These are phyloP conservation scores for Pestalotiopsis sp. DNA, from an alignment of 2,329 filamentous ascomycete genomes.

Conservation along the genomic window DNA sequence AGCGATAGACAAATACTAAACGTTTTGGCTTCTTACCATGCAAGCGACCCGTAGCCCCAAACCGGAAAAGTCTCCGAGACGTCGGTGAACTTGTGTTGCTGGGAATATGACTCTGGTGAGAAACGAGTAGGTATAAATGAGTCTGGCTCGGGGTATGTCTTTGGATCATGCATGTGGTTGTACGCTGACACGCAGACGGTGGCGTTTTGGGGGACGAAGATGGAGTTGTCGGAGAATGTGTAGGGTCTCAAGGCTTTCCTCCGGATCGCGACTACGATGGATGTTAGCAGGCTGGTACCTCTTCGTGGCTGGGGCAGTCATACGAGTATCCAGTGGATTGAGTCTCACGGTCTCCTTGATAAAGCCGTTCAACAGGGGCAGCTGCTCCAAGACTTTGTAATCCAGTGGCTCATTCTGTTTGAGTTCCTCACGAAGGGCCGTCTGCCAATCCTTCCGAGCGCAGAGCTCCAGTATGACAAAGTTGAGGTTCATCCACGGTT, in stretches of 20 bases:
- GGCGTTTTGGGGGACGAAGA: not conserved
- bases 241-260: not conserved
- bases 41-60: not conserved
- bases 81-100: not conserved
- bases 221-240: not conserved
- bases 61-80: not conserved
- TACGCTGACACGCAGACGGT: not conserved
- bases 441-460: not conserved
- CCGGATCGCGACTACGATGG: not conserved
- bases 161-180: not conserved
- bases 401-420: not conserved
- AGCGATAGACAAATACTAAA: not conserved
- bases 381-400: not conserved
- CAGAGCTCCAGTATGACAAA: not conserved
- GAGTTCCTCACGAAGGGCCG: not conserved
- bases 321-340: not conserved
- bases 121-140: not conserved
- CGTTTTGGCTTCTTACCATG: not conserved
- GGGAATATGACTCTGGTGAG: not conserved
- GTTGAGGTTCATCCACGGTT: not conserved
- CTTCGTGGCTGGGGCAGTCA: not conserved
- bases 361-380: not conserved
- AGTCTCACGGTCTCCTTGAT: not conserved
- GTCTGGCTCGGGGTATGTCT: not conserved
- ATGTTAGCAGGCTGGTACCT: not conserved